These are phyloP conservation scores for Solanum hybrid DNA, from an alignment of 305 asterid species.

Conservation along the genomic window DNA sequence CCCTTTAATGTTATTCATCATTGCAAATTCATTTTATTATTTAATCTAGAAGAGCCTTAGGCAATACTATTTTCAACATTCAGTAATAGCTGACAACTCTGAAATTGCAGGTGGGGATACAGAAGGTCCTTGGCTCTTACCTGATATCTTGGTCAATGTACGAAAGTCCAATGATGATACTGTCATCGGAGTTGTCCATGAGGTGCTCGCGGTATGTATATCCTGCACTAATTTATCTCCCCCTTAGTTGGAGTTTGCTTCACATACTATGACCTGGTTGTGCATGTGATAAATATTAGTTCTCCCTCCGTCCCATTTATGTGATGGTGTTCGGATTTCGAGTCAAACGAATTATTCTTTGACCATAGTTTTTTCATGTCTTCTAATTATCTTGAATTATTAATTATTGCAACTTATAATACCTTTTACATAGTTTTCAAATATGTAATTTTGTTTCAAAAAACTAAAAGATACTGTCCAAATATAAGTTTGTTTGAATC, in stretches of 20 bases:
- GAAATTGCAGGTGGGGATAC: slow-evolving; percentile 55
- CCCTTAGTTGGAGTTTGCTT: background rate
- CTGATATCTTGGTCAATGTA: slow-evolving; percentile 75
- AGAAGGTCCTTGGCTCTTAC: slow-evolving; percentile 85
- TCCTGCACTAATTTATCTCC: background rate
- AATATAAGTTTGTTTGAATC: background rate
- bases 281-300: background rate
- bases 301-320: background rate
- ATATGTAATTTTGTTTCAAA: background rate
- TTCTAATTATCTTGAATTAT: background rate
- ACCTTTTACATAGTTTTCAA: background rate
- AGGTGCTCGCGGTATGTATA: slow-evolving; percentile 68
- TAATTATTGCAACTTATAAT: background rate
- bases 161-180: slow-evolving; percentile 68
- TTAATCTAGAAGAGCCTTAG: background rate
- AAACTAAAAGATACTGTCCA: background rate
- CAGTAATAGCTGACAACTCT: background rate
- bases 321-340: background rate
- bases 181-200: slow-evolving; percentile 57
- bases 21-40: background rate
- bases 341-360: background rate
- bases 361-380: background rate
- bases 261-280: background rate
- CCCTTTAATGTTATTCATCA: background rate
- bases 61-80: background rate